Conservation (phyloP, 1,284 basidiomycete genomes). For the Sanghuangporus sanghuang region DNA sequence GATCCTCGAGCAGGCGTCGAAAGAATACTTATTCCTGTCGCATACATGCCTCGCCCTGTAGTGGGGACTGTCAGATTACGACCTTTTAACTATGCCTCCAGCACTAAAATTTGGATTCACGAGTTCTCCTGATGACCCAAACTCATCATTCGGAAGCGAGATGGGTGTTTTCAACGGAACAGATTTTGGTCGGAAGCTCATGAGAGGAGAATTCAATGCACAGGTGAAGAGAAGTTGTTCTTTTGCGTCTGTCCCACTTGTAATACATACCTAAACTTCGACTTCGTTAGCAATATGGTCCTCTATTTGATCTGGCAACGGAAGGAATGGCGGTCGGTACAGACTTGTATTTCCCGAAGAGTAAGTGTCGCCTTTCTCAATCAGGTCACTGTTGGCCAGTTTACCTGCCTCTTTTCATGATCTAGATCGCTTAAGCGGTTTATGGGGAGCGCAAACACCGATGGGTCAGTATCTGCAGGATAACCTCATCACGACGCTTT, state of each 20-base stretch:
- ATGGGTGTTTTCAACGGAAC: slow-evolving; percentile 20
- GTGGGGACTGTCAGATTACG: slow-evolving; percentile 18
- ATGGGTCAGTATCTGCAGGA: slow-evolving; percentile 17
- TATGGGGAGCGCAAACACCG: slow-evolving; percentile 19
- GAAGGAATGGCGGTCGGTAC: slow-evolving; percentile 15
- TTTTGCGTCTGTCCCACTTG: neutral
- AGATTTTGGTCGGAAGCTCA: slow-evolving; percentile 14
- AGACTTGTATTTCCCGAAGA: slow-evolving; percentile 19
- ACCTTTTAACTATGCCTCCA: slow-evolving; percentile 17
- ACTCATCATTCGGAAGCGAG: slow-evolving; percentile 16
- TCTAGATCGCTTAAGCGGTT: slow-evolving; percentile 18
- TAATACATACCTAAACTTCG: neutral
- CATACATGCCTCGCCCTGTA: neutral
- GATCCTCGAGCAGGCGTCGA: neutral
- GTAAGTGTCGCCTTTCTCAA: slow-evolving; percentile 5
- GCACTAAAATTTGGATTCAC: slow-evolving; percentile 14
- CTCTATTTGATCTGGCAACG: neutral
- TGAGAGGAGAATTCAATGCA: slow-evolving; percentile 18
- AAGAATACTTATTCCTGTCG: neutral
- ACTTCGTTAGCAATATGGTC: slow-evolving; percentile 10
- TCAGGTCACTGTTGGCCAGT: neutral
- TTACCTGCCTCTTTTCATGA: neutral
- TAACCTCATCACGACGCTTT: slow-evolving; percentile 19
- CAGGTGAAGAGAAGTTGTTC: neutral
- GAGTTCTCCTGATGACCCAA: neutral